These are phyloP conservation scores for Zymoseptoria tritici DNA, from an alignment of 2,329 filamentous ascomycete genomes.

Conservation along the genomic window DNA sequence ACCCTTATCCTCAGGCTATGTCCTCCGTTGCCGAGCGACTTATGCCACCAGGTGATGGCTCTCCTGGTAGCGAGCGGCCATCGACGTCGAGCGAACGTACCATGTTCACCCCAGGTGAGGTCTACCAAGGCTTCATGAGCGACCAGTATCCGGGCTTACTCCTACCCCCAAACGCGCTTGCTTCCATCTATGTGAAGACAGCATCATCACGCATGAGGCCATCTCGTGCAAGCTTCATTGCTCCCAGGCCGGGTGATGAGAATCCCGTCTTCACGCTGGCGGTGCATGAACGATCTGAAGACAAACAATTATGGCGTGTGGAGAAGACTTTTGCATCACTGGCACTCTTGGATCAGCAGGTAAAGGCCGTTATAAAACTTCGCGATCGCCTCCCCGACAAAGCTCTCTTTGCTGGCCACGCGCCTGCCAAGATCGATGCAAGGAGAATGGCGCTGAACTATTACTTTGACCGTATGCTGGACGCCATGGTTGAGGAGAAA, in stretches of 20 bases:
- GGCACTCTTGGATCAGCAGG: conserved; percentile 69
- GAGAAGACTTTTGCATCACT: conserved; percentile 86
- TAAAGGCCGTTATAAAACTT: conserved; percentile 68
- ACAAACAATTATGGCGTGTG: conserved; percentile 80
- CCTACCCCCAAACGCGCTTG: conserved; percentile 79
- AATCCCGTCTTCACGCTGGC: conserved; percentile 92
- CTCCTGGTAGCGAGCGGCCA: conserved; percentile 20
- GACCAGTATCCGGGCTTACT: conserved; percentile 83
- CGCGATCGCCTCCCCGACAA: conserved; percentile 73
- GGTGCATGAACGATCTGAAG: conserved; percentile 67
- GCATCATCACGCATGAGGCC: conserved; percentile 93
- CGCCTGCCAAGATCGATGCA: conserved; percentile 86
- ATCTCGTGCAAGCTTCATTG: conserved; percentile 76
- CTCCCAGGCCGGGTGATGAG: conserved; percentile 72
- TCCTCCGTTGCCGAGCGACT: conserved; percentile 16
- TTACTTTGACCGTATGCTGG: conserved; percentile 79
- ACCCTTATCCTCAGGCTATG: conserved; percentile 13
- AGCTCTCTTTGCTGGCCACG: conserved; percentile 81
- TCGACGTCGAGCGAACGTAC: conserved; percentile 21
- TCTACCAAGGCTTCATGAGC: conserved; percentile 71
- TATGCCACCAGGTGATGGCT: conserved; percentile 15
- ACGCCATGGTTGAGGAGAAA: conserved; percentile 69
- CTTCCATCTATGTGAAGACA: conserved; percentile 76
- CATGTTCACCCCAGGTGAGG: conserved; percentile 34
- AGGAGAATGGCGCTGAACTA: conserved; percentile 70